Evolutionary conservation across 1,284 basidiomycete genomes (phyloP), one percentile per base, ranked within the genome.

Genomic region (Microbotryomycetes sp.): DNA sequence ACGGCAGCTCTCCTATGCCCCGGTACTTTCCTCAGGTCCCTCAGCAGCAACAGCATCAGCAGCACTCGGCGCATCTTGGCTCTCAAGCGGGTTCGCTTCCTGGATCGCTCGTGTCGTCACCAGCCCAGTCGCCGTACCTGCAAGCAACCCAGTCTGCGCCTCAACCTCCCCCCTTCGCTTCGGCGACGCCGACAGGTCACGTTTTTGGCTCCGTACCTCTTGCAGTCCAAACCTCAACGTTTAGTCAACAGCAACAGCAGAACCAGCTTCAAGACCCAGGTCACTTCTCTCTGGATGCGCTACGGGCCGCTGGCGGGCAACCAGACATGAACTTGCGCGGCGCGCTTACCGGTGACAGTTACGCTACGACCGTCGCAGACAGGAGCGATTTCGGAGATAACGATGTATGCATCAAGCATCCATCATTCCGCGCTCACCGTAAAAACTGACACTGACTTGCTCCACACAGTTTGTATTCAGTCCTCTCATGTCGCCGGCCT

Each of bases 401-500:
- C 46, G 61, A 66, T 13, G 66, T 65, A 28, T 23, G 66, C 47
- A 3, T 3, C 16, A 48, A 26, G 26, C 21, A 26, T 48, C 46
- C 18, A 15, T 11, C 26, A n/a, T 47, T 24, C 26, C 16, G 18
- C 15, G 46, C 3, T 48, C 16, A 26, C 46, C 9, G 9, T 21
- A 48, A 23, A 21, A 26, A 48, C 18, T 48, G 18, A 48, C 46
- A 3, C 28, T 35, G 48, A 21, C 21, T 3, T 51, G 5, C 28
- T 45, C 13, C 23, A 5, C 28, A 15, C 61, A 70, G 69, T 65
- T 67, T 41, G 35, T 71, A n/a, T 71, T 72, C 61, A 64, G 61
- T 28, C 68, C 73, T 18, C 65, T 74, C 18, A 66, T 74, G 56
- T 73, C 74, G 24, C 73, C 73, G 1, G 70, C 71, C 5, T 66